Conservation (phyloP, 768 basidiomycete genomes). For the Mycena filopes region DNA sequence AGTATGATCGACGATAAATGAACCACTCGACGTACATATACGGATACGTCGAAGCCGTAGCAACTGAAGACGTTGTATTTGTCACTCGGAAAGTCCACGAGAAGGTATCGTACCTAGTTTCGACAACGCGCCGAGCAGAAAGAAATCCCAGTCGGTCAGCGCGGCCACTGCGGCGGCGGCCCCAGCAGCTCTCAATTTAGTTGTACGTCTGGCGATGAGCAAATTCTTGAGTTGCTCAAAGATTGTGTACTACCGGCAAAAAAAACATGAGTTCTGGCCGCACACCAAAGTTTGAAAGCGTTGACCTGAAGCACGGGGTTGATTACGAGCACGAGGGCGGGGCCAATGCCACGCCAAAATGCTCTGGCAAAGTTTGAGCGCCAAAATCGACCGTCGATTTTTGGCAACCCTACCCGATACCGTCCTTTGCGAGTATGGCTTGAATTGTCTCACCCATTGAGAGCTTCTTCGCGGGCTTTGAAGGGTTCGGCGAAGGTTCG, state of each 20-base stretch:
- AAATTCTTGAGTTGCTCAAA: conserved; percentile 96
- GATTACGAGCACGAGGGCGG: conserved; percentile 91
- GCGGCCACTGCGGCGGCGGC: conserved; percentile 56
- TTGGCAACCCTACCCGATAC: conserved; percentile 54
- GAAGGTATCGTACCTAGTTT: conserved; percentile 72
- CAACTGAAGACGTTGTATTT: conserved; percentile 43
- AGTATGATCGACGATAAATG: neutral
- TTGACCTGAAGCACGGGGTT: conserved; percentile 87
- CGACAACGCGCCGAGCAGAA: conserved; percentile 92
- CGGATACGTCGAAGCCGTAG: conserved; percentile 72
- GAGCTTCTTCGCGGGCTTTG: conserved; percentile 58
- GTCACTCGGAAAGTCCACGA: neutral
- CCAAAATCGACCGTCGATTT: neutral
- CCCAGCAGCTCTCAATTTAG: conserved; percentile 59
- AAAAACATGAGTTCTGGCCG: neutral
- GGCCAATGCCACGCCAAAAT: conserved; percentile 93
- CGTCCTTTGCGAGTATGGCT: conserved; percentile 78
- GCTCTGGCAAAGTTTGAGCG: conserved; percentile 52
- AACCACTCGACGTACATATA: conserved; percentile 63
- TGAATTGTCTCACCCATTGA: conserved; percentile 74
- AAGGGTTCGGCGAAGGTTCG: conserved; percentile 39
- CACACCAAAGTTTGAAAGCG: neutral
- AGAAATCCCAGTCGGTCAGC: conserved; percentile 90
- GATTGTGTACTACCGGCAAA: conserved; percentile 69
- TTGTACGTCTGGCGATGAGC: conserved; percentile 71